Evolutionary conservation across 2,329 filamentous ascomycete species (phyloP), one percentile per base, ranked within the genome.

Genomic region (Neonectria sp.): DNA sequence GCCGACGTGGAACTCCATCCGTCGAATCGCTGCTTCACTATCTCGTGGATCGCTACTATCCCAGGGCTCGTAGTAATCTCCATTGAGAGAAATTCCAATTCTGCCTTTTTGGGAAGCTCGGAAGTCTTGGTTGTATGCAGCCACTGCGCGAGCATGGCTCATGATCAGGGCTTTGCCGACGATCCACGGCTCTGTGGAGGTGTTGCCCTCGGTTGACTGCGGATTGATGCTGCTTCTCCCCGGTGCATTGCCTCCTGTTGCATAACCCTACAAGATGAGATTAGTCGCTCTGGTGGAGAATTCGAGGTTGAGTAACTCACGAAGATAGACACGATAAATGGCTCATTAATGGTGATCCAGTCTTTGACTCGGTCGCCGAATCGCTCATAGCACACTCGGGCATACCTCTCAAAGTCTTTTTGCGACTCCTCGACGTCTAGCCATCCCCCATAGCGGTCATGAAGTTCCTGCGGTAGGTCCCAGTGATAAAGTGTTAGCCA

Each of bases 401-500:
- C 80, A 58, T 81, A 83, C 3, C 75, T 63, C 65, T 80, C 79
- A 60, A 82, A 81, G 61, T 82, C 81, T 6, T 70, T 70, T 15
- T 77, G 72, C 0, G 76, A 77, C 55, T 81, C 72, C 2, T 75
- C 70, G 6, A 76, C 76, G 40, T 81, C 71, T 6, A 82, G 46
- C 72, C 76, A 78, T 0, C 80, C 81, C 0, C 80, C 78, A 6
- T 83, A 82, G 0, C 80, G 72, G 25, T 81, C 78, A 35, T 82
- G 75, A 0, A 83, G 74, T 0, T 55, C 75, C 15, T 80, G 79
- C 0, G 81, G 81, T 0, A 80, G 67, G 15, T 92, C 90, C 89
- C 90, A 92, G 76, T 92, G 90, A 73, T 88, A 91, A 1, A 92
- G 81, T 0, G 90, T 92, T 45, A 91, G 82, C 76, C 90, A 85